A percentile compares a stretch with the other conserved stretches of the same genome.
Conservation (phyloP, 371 early-diverging fungal species). For the Mucor velutinosus region DNA sequence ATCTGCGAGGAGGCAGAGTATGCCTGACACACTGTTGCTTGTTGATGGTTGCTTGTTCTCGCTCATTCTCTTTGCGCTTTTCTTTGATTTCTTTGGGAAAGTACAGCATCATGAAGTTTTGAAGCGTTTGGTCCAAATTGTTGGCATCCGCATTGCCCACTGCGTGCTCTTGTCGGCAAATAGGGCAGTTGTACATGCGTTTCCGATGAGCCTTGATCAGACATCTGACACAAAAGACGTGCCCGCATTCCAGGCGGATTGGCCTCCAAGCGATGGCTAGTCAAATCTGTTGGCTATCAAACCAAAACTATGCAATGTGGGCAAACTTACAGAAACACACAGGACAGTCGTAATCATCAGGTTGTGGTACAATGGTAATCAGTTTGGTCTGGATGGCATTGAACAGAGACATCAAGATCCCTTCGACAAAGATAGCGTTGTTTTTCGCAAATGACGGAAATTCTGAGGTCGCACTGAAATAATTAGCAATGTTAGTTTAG, state of each 20-base stretch:
- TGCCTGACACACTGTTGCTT: constrained; percentile 16
- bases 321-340: constrained; percentile 35
- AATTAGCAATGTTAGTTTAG: not conserved
- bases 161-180: constrained; percentile 66
- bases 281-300: not conserved
- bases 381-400: constrained; percentile 43
- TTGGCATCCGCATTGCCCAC: constrained; percentile 60
- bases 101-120: constrained; percentile 69
- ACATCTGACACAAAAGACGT: constrained; percentile 77
- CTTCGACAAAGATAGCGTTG: constrained; percentile 35
- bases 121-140: constrained; percentile 62
- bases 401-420: constrained; percentile 25
- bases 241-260: constrained; percentile 69
- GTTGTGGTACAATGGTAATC: constrained; percentile 70
- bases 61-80: constrained; percentile 64
- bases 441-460: constrained; percentile 37
- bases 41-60: constrained; percentile 60
- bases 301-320: not conserved
- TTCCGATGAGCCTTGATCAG: constrained; percentile 67
- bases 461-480: constrained; percentile 30
- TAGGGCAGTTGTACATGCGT: constrained; percentile 65
- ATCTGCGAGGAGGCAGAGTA: constrained; percentile 2
- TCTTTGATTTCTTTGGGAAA: constrained; percentile 76
- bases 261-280: constrained; percentile 69
- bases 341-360: constrained; percentile 64